Base-by-base conservation (phyloP, 495 filamentous ascomycete genomes). In the Aspergillus conjunctus region DNA sequence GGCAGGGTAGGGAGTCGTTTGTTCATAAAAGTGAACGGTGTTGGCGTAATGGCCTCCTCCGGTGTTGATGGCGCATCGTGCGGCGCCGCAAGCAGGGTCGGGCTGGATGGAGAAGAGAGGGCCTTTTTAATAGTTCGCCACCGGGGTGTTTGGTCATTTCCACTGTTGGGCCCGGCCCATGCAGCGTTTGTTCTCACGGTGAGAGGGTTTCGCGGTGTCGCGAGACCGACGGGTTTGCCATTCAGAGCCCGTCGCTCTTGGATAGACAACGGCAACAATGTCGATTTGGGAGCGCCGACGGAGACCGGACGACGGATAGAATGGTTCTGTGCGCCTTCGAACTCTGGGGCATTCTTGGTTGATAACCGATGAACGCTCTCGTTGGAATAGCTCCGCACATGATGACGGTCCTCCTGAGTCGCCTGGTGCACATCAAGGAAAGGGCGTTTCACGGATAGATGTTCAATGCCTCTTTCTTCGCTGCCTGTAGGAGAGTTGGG, bases 1-100 rank as follows among this genome's bases (percentile, higher is more conserved):
- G 78, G 78, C 8, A 81, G 66, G 7, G 77, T 76, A 4, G 78
- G 78, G 14, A 81, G 73, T 49, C 78, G 59, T 54, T 81, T 81
- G 15, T 79, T 71, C 26, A 63, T 66, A n/a, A 65, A 55, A 54
- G 66, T 61, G 8, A 61, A 59, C 1, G 69, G 64, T 3, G 66
- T 77, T 32, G 75, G 77, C 4, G 77, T 75, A 14, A 63, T 56
- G 18, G 65, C 56, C 31, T 71, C 68, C 18, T 69, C 58, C 1
- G 49, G 34, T n/a, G 59, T 26, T 9, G 41, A 39, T 17, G 58
- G 30, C 12, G 55, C 49, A 26, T 59, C 54, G 7, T 22, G 50
- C 4, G 63, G 58, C 15, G 62, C 61, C 26, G 50, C 22, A 15
- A 63, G 59, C 51, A 62, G 57, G 14, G 64, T 34, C n/a, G 66